Evolutionary conservation across 805 yeast genomes (phyloP).

Genomic region (Candida chauliodis): DNA sequence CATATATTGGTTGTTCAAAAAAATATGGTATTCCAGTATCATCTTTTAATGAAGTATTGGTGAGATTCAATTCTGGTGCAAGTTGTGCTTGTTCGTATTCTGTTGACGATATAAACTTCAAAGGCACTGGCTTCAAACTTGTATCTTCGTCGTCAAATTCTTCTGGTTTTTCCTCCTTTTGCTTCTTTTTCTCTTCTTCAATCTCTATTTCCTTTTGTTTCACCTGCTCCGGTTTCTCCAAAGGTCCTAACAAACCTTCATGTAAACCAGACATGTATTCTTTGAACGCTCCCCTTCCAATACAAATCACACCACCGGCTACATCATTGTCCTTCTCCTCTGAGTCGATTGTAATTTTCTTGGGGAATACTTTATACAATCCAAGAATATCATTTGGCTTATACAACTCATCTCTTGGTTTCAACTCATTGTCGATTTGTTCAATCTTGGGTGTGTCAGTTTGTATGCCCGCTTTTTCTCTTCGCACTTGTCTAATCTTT

Average conservation of each 20-base stretch:
- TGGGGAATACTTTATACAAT: slow-evolving; percentile 37
- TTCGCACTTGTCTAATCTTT: slow-evolving; percentile 66
- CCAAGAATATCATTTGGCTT: slow-evolving; percentile 52
- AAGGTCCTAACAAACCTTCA: slow-evolving; percentile 92
- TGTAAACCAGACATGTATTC: slow-evolving; percentile 89
- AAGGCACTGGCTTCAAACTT: slow-evolving; percentile 44
- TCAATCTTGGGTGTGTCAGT: slow-evolving; percentile 5
- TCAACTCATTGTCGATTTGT: slow-evolving; percentile 25
- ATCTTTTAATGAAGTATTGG: slow-evolving; percentile 23
- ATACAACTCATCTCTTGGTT: slow-evolving; percentile 35
- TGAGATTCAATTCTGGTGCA: slow-evolving; percentile 58
- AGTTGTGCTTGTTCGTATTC: slow-evolving; percentile 53
- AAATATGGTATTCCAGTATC: slow-evolving; percentile 51
- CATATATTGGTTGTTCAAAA: slow-evolving; percentile 75
- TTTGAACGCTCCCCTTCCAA: slow-evolving; percentile 95
- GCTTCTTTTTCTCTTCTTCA: slow-evolving; percentile 4
- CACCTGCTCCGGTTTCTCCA: slow-evolving; percentile 41
- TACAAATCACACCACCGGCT: slow-evolving; percentile 84
- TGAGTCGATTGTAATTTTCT: slow-evolving; percentile 40
- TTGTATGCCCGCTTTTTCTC: slow-evolving; percentile 22
- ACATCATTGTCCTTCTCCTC: slow-evolving; percentile 40
- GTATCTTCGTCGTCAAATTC: slow-evolving; percentile 4
- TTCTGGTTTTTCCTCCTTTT: slow-evolving; percentile 5
- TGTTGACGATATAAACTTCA: slow-evolving; percentile 59
- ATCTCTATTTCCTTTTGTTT: slow-evolving; percentile 2